Evolutionary conservation across 2,329 filamentous ascomycete genomes (phyloP).

Genomic region (Tolypocladium cylindrosporum): DNA sequence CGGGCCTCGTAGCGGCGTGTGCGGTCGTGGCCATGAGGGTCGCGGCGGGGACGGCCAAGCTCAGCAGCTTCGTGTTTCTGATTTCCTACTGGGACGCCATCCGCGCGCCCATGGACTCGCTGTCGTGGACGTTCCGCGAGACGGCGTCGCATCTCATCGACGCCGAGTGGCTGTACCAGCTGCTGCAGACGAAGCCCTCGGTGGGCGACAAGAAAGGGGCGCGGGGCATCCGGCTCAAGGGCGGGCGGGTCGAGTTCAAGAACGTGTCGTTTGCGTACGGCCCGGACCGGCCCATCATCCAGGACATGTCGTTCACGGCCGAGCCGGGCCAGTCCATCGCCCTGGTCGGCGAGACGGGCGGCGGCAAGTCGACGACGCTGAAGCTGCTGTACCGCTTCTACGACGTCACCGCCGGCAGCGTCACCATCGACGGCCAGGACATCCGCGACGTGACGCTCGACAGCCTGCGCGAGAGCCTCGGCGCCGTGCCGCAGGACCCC

Average conservation of each 20-base stretch:
- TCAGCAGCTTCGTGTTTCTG: conserved; percentile 45
- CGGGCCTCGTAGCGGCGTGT: conserved; percentile 7
- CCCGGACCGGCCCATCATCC: conserved; percentile 37
- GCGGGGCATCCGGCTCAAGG: conserved; percentile 28
- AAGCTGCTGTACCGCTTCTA: conserved; percentile 53
- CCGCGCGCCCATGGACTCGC: conserved; percentile 28
- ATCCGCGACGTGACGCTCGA: conserved; percentile 47
- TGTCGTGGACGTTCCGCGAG: conserved; percentile 16
- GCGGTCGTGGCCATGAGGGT: conserved; percentile 3
- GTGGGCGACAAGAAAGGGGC: conserved; percentile 39
- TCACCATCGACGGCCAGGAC: conserved; percentile 49
- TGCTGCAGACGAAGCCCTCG: conserved; percentile 47
- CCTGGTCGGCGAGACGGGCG: conserved; percentile 52
- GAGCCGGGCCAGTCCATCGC: conserved; percentile 46
- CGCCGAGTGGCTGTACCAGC: conserved; percentile 48
- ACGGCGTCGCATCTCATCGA: conserved; percentile 43
- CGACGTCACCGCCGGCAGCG: conserved; percentile 42
- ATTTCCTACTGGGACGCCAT: conserved; percentile 50
- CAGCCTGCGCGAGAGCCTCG: conserved; percentile 47
- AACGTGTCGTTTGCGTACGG: conserved; percentile 48
- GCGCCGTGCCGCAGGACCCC: conserved; percentile 56
- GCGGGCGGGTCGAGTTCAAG: conserved; percentile 43
- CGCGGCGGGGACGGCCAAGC: conserved; percentile 16
- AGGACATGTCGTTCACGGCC: conserved; percentile 36
- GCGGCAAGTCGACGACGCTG: conserved; percentile 52